Evolutionary conservation across 2,329 filamentous ascomycete genomes (phyloP).

Genomic region (Penicillium vulpinum): DNA sequence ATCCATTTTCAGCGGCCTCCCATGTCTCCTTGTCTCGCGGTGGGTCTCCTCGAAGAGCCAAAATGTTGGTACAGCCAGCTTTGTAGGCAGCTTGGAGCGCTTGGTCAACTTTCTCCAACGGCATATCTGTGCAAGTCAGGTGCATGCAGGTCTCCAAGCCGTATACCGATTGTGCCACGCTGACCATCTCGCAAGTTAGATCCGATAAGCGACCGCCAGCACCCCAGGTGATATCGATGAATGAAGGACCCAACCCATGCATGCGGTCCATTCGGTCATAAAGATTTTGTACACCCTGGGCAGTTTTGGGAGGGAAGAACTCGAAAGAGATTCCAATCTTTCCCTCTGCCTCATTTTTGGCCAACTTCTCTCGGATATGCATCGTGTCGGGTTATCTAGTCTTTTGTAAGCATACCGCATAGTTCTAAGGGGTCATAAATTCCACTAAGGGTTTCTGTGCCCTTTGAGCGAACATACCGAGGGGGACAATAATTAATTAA

Average conservation of each 20-base stretch:
- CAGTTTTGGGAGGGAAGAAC: slow-evolving; percentile 97
- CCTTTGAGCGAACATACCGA: slow-evolving; percentile 4
- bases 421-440: neutral
- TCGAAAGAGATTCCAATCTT: slow-evolving; percentile 96
- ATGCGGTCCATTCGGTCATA: slow-evolving; percentile 99
- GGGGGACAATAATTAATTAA: neutral
- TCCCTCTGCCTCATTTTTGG: slow-evolving; percentile 73
- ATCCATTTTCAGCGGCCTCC: slow-evolving; percentile 82
- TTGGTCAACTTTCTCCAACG: slow-evolving; percentile 82
- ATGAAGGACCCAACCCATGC: slow-evolving; percentile 89
- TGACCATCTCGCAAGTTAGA: slow-evolving; percentile 95
- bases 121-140: slow-evolving; percentile 98
- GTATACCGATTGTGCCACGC: slow-evolving; percentile 90
- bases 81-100: slow-evolving; percentile 88
- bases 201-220: slow-evolving; percentile 89
- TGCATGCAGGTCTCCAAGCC: slow-evolving; percentile 99
- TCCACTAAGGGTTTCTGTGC: neutral
- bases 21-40: slow-evolving; percentile 92
- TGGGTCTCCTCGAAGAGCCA: slow-evolving; percentile 89
- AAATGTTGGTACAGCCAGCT: slow-evolving; percentile 94
- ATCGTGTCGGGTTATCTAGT: slow-evolving; percentile 56
- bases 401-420: slow-evolving; percentile 3
- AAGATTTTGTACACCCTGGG: slow-evolving; percentile 88
- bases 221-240: slow-evolving; percentile 98
- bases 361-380: slow-evolving; percentile 93